Conservation (phyloP, 2,329 filamentous ascomycete species). For the Penicillium sp. region DNA sequence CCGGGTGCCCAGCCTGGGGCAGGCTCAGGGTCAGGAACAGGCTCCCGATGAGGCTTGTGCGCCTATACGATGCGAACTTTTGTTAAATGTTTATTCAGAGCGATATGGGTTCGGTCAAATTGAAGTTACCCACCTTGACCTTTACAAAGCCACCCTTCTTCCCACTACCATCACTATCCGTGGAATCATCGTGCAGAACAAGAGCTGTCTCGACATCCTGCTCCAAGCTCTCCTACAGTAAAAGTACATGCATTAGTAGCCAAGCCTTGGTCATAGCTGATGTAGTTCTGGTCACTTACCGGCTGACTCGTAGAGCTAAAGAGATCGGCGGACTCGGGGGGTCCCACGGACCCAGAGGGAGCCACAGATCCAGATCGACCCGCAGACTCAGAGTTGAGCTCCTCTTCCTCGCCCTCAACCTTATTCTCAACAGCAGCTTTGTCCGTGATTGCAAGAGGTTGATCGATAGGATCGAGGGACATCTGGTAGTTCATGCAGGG, state of each 20-base stretch:
- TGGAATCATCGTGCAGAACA: background rate
- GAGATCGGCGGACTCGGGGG: background rate
- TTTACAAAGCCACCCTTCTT: background rate
- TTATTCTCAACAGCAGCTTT: background rate
- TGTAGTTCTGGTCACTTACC: background rate
- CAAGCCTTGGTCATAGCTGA: background rate
- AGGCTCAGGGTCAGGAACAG: background rate
- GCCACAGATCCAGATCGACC: background rate
- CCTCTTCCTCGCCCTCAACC: background rate
- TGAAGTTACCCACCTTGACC: background rate
- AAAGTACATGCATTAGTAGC: background rate
- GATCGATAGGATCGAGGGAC: background rate
- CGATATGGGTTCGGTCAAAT: background rate
- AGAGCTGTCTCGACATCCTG: background rate
- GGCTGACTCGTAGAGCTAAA: background rate
- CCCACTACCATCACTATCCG: background rate
- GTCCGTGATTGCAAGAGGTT: background rate
- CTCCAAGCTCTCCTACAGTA: background rate
- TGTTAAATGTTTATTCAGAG: background rate
- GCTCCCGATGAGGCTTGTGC: background rate
- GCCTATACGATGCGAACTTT: background rate
- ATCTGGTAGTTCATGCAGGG: slow-evolving; percentile 14
- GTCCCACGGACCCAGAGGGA: background rate
- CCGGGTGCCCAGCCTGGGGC: slow-evolving; percentile 1
- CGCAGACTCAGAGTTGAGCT: background rate